phyloP scores from a whole-genome alignment of 768 basidiomycete species.

The Leccinum boreale region DNA sequence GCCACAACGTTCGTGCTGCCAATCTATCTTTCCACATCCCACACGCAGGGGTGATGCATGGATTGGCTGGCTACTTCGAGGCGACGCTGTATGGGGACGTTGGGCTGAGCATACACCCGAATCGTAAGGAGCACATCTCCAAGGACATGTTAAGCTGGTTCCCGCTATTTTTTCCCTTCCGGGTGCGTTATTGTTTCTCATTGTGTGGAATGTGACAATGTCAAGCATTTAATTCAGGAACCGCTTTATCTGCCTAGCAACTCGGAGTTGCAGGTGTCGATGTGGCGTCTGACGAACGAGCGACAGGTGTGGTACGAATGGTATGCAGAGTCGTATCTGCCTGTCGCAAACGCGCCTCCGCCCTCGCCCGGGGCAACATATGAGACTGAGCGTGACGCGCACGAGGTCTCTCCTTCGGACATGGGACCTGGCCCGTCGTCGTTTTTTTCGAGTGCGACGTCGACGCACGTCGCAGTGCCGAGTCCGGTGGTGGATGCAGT shows the following conservation, averaged over 20 bases:
- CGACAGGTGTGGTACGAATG: slow-evolving; percentile 98
- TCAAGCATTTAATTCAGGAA: slow-evolving; percentile 48
- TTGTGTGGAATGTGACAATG: neutral
- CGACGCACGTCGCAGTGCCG: slow-evolving; percentile 35
- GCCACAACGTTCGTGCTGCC: slow-evolving; percentile 89
- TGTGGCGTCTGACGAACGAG: slow-evolving; percentile 91
- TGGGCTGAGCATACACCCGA: slow-evolving; percentile 91
- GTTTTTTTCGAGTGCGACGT: slow-evolving; percentile 21
- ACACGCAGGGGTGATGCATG: slow-evolving; percentile 89
- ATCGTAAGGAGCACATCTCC: slow-evolving; percentile 78
- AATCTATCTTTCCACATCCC: slow-evolving; percentile 89
- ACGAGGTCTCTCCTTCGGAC: neutral
- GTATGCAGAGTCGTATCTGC: slow-evolving; percentile 91
- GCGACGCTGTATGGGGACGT: slow-evolving; percentile 88
- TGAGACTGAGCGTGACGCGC: neutral
- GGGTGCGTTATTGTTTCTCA: slow-evolving; percentile 47
- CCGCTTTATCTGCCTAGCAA: slow-evolving; percentile 91
- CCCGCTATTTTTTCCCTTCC: slow-evolving; percentile 93
- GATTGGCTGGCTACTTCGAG: slow-evolving; percentile 96
- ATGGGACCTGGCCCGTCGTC: slow-evolving; percentile 13
- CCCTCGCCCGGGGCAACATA: neutral
- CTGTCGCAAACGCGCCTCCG: slow-evolving; percentile 42
- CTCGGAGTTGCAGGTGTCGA: slow-evolving; percentile 86
- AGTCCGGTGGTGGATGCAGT: slow-evolving; percentile 75
- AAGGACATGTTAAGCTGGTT: slow-evolving; percentile 99